Evolutionary conservation across 2,329 filamentous ascomycete species (phyloP), one percentile per base, ranked within the genome.

Genomic region (Parasarocladium wereldwijsianum): DNA sequence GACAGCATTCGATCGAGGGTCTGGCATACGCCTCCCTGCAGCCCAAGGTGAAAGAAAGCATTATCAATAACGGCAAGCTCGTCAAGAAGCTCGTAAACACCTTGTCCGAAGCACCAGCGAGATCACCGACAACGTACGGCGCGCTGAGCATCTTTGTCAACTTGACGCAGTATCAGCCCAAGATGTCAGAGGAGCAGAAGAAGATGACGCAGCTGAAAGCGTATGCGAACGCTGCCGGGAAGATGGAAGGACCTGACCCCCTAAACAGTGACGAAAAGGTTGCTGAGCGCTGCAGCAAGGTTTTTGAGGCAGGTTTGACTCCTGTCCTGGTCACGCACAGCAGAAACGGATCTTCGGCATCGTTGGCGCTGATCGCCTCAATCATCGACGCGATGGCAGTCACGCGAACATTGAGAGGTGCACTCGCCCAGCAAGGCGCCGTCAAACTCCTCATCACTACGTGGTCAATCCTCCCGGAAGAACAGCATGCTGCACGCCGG

Each of bases 381-480:
- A 86, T 93, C 36, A 58, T 96, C 19, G 70, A 82, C 36, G 73
- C 83, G 0, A 60, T 98, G 4, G 76, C 84, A 12, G 74, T 76
- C 43, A 76, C 74, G n/a, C 63, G 75, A 22, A 72, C 72, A 32
- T 64, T 84, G 33, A 74, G 90, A 8, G 81, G 84, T 1, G 66
- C 71, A 28, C 73, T 98, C 38, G 82, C 85, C 3, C 90, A 96
- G 46, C 86, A 96, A 61, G 90, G 90, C n/a, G 84, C 82, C 2
- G 70, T 94, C 12, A 90, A 80, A 42, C 67, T 94, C 2, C 65
- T 96, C 14, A 66, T 96, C 16, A 69, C 76, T 10, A 68, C 76
- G 32, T 75, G 74, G 65, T 62, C 66, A 9, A 59, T 62, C n/a
- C 62, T 83, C 4, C 61, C 69, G 2, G 60, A 69, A 17, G 56